Evolutionary conservation across 2,329 filamentous ascomycete species (phyloP), one percentile per base, ranked within the genome.

Genomic region (Exophiala sideris): DNA sequence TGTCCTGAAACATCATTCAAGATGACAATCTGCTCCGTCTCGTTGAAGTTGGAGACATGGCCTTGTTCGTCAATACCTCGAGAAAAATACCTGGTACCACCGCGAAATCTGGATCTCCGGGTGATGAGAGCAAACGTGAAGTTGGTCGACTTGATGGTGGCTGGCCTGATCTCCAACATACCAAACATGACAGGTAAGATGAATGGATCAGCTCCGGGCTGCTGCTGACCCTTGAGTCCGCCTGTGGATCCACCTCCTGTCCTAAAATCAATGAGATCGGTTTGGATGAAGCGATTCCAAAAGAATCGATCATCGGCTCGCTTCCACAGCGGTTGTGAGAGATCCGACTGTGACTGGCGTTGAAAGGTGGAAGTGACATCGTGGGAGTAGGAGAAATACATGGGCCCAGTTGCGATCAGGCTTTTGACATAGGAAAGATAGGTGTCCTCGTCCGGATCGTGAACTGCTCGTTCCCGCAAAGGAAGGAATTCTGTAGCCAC

Each of bases 351-450:
- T 3, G 91, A 85, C 70, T 97, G 94, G 60, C 94, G 85, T 75
- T 99, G 94, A 76, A 97, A 96, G 69, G 84, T 91, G 77, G 95
- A 99, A 64, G 94, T 99, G 61, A 99, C 81, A 72, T 99, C 94
- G 70, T 95, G 84, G 7, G 91, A 92, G 77, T 99, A 99, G 53
- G 94, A 97, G 68, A 96, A 99, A 80, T 95, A 97, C 86, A 97
- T 91, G 7, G 92, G 90, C 0, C 88, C 89, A 10, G 83, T 85
- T 70, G 88, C 87, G 64, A 99, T 81, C 59, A 94, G 85, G 45
- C 81, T 83, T 71, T 91, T 91, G 64, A 99, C 82, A 50, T 97
- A 79, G 46, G 79, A 74, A 50, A 97, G 81, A 71, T 96, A 97
- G 64, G 84, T 88, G 72, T 97, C 92, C 78, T 99, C 94, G 70